phyloP scores from a whole-genome alignment of 306 rosid species.

The Lupinus albus region DNA sequence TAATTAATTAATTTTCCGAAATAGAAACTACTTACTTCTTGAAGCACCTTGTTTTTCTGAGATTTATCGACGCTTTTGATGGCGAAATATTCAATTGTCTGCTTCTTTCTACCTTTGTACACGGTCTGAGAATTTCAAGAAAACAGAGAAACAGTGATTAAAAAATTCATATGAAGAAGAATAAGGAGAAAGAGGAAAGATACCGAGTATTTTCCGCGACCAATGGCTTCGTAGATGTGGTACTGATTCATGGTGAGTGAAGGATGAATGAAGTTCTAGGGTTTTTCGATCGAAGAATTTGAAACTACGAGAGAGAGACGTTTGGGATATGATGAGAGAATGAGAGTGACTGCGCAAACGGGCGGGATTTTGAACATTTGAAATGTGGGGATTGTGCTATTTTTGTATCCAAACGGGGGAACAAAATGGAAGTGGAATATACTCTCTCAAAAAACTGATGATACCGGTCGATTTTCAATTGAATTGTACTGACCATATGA shows the following conservation, averaged over 20 bases:
- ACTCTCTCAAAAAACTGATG: too few species aligned
- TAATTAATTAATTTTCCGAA: background rate
- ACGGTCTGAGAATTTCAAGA: constrained; percentile 61
- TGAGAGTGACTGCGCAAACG: constrained; percentile 27
- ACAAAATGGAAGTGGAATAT: background rate
- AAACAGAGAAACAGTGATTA: constrained; percentile 19
- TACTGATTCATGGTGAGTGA: constrained; percentile 70
- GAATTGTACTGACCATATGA: too few species aligned
- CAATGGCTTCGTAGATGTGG: constrained; percentile 95
- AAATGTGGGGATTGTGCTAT: constrained; percentile 1
- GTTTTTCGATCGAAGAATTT: constrained; percentile 41
- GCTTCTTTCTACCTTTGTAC: constrained; percentile 97
- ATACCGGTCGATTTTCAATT: too few species aligned
- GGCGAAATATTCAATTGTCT: constrained; percentile 91
- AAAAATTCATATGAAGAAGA: constrained; percentile 11
- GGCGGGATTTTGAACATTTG: constrained; percentile 39
- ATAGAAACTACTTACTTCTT: constrained; percentile 64
- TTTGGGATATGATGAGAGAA: too few species aligned
- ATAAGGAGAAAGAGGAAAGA: background rate
- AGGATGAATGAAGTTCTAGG: constrained; percentile 43
- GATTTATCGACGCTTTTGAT: constrained; percentile 93
- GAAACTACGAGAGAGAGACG: constrained; percentile 23
- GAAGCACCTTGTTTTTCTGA: constrained; percentile 86
- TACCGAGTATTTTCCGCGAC: constrained; percentile 96
- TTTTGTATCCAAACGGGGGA: constrained; percentile 8